Conservation (phyloP, 1,139 yeast species). For the Scheffersomyces parashehatae region DNA sequence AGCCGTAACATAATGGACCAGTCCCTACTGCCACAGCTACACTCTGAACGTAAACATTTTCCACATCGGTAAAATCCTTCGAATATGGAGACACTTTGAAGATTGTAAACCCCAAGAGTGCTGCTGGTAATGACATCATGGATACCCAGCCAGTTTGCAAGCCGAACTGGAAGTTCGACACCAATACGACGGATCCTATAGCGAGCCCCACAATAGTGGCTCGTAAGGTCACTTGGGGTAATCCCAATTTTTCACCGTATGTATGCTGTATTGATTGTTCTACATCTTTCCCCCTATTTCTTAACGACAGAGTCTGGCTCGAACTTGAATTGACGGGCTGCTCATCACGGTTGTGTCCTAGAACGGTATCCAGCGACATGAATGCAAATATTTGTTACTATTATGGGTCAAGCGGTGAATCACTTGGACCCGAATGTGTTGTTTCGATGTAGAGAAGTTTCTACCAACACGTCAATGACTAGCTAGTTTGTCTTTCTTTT, state of each 20-base stretch:
- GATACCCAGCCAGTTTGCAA: conserved; percentile 98
- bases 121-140: conserved; percentile 98
- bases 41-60: conserved; percentile 88
- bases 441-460: too few relatives aligned
- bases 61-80: conserved; percentile 75
- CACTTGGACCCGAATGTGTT: too few relatives aligned
- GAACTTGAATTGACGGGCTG: too few relatives aligned
- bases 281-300: too few relatives aligned
- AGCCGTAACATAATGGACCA: conserved; percentile 92
- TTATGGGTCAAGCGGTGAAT: too few relatives aligned
- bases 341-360: too few relatives aligned
- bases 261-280: not conserved
- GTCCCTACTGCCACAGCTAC: conserved; percentile 97
- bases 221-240: conserved; percentile 69
- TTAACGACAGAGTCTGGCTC: too few relatives aligned
- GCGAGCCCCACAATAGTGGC: conserved; percentile 71
- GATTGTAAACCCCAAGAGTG: conserved; percentile 79
- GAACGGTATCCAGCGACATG: too few relatives aligned
- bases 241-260: conserved; percentile 30
- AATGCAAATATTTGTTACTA: too few relatives aligned
- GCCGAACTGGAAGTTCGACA: conserved; percentile 94
- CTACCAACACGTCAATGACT: too few relatives aligned
- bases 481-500: too few relatives aligned
- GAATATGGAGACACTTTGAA: conserved; percentile 59
- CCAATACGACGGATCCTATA: conserved; percentile 78